phyloP scores from a whole-genome alignment of 1,284 basidiomycete genomes.

The Fomitopsis pinicola region DNA sequence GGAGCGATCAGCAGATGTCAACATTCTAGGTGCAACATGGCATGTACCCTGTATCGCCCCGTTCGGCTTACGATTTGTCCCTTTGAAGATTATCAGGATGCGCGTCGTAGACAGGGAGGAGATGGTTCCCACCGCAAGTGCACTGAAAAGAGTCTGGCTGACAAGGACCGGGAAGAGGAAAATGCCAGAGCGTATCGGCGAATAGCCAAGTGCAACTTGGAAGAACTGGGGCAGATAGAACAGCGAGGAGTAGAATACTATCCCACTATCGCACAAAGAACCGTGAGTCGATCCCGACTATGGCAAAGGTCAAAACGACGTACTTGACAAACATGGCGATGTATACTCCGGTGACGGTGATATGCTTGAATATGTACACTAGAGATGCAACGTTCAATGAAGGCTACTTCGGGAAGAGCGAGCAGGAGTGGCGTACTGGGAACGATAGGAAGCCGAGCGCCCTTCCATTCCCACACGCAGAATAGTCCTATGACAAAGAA shows the following conservation, averaged over 20 bases:
- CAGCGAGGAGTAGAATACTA: slow-evolving; percentile 56
- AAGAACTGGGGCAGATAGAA: slow-evolving; percentile 75
- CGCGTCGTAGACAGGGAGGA: not conserved
- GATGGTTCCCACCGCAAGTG: slow-evolving; percentile 39
- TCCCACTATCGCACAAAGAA: slow-evolving; percentile 33
- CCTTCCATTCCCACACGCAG: slow-evolving; percentile 70
- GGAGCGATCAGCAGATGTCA: not conserved
- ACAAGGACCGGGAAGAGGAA: slow-evolving; percentile 65
- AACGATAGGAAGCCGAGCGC: slow-evolving; percentile 63
- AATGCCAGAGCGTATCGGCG: slow-evolving; percentile 57
- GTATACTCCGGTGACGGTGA: slow-evolving; percentile 66
- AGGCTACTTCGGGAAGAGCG: not conserved
- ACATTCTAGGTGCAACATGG: not conserved
- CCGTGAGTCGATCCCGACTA: too few relatives aligned
- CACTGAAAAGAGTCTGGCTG: slow-evolving; percentile 55
- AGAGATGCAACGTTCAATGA: not conserved
- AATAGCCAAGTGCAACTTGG: slow-evolving; percentile 64
- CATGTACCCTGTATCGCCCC: slow-evolving; percentile 53
- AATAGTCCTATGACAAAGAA: slow-evolving; percentile 53
- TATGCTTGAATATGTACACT: slow-evolving; percentile 72
- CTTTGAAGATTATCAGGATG: not conserved
- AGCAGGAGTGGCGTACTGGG: slow-evolving; percentile 41
- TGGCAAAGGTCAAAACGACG: slow-evolving; percentile 11
- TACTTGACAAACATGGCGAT: slow-evolving; percentile 65
- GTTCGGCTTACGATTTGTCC: slow-evolving; percentile 50